Base-by-base conservation (phyloP, 306 rosid genomes). In the Leucaena leucocephala region DNA sequence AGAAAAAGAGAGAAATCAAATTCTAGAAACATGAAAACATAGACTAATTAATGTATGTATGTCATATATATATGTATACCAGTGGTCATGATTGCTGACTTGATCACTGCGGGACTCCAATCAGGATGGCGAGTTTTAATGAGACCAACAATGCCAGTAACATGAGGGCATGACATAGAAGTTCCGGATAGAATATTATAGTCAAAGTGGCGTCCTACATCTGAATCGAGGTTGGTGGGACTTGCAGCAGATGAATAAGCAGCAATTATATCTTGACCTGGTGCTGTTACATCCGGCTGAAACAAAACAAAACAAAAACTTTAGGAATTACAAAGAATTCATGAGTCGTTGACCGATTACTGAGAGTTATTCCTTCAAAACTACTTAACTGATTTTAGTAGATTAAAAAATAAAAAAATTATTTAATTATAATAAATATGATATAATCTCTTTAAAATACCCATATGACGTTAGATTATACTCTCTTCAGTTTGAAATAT, bases 71-170 rank as follows among this genome's bases (percentile, higher is more conserved):
- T 27, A 27, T 0, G 27, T 27, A 27, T 54, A 59, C 68, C 68
- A 0, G 68, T 63, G 68, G 68, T 63, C 68, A 63, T 63, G 43
- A 63, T 63, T 3, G 67, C 67, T 27, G 67, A 61, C 35, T 61
- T 61, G 11, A 61, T 61, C 35, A 16, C 7, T 27, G 67, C 67
- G 4, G 67, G 67, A 33, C 67, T 61, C 67, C 67, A 61, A 3
- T 13, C 19, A 34, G 67, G 68, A 35, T 63, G 39, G 1, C 68
- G 68, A 5, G 43, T 35, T 63, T 34, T 63, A 8, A 63, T 10
- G 15, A 63, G 68, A 63, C 68, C 68, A 63, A 11, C 17, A 63
- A 63, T 63, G 15, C 68, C 68, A 63, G 68, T 4, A 63, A 63
- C 68, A 63, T 63, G 68, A 63, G 68, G 44, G 0, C 68, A 63